Percentiles rank a stretch among this genome's conserved stretches.
Conservation (phyloP, 2,329 filamentous ascomycete species). For the Pseudogymnoascus sp. region DNA sequence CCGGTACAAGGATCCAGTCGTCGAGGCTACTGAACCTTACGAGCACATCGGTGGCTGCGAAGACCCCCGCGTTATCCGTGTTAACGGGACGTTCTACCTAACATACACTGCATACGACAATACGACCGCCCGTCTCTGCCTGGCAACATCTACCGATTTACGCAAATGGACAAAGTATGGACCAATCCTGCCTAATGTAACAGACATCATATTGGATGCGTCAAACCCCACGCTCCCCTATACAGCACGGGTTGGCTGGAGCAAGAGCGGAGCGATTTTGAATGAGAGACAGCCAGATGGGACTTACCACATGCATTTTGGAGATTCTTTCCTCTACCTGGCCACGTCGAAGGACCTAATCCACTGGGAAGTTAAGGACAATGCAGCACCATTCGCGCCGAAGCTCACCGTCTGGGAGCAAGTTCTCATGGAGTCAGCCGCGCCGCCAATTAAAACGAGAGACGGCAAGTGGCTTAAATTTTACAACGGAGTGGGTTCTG, state of each 20-base stretch:
- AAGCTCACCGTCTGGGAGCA: conserved; percentile 28
- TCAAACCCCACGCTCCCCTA: conserved; percentile 16
- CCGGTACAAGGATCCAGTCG: conserved; percentile 27
- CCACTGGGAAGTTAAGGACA: conserved; percentile 25
- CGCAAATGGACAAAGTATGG: conserved; percentile 30
- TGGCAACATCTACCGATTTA: conserved; percentile 32
- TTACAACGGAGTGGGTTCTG: conserved; percentile 27
- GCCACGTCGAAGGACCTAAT: conserved; percentile 27
- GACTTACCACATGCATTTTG: conserved; percentile 31
- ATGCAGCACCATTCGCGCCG: conserved; percentile 21
- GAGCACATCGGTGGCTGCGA: conserved; percentile 30
- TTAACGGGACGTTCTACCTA: conserved; percentile 33
- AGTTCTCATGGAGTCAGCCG: conserved; percentile 28
- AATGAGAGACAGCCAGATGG: conserved; percentile 26
- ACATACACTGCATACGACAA: conserved; percentile 32
- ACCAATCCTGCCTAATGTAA: conserved; percentile 23
- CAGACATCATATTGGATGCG: conserved; percentile 20
- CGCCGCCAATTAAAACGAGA: conserved; percentile 29
- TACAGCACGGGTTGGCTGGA: conserved; percentile 14
- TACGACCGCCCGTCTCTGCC: conserved; percentile 27
- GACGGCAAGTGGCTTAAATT: conserved; percentile 29
- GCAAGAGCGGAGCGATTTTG: conserved; percentile 26
- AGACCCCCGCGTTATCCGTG: conserved; percentile 31
- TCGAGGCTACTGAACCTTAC: conserved; percentile 29
- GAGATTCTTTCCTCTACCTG: conserved; percentile 28